These are phyloP conservation scores for Kazachstania kunashirensis DNA, from an alignment of 805 yeast genomes.

Conservation along the genomic window DNA sequence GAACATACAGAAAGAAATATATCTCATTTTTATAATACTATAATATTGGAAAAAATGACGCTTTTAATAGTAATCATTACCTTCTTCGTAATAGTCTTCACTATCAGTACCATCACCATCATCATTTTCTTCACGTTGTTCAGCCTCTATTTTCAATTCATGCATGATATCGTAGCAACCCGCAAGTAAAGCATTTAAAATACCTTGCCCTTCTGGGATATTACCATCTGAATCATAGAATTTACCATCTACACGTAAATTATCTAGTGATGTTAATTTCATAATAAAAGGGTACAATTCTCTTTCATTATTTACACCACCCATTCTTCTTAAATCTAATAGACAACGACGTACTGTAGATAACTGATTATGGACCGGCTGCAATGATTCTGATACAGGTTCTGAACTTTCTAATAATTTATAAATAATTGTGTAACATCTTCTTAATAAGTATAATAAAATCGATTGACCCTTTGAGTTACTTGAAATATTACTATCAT, in stretches of 20 bases:
- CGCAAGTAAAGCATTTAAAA: conserved; percentile 79
- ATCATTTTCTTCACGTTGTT: conserved; percentile 41
- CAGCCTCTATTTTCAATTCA: conserved; percentile 79
- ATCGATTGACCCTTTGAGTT: conserved; percentile 48
- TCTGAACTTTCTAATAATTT: conserved; percentile 84
- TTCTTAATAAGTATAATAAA: conserved; percentile 67
- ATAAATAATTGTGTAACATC: conserved; percentile 86
- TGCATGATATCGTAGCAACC: conserved; percentile 92
- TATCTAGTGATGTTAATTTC: conserved; percentile 84
- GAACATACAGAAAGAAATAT: too few species aligned
- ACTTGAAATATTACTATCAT: conserved; percentile 5
- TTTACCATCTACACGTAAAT: conserved; percentile 81
- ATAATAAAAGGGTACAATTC: conserved; percentile 94
- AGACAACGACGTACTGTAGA: conserved; percentile 86
- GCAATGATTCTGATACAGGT: conserved; percentile 90
- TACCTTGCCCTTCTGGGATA: conserved; percentile 97
- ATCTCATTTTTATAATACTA: too few species aligned
- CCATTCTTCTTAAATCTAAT: conserved; percentile 82
- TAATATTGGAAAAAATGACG: too few species aligned
- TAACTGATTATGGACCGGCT: conserved; percentile 87
- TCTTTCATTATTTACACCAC: conserved; percentile 78
- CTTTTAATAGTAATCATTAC: conserved; percentile 5
- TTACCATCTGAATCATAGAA: conserved; percentile 71
- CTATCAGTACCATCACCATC: conserved; percentile 13
- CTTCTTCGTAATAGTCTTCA: conserved; percentile 8